These are phyloP conservation scores for Metrosideros polymorpha DNA, from an alignment of 441 rosid species.

Conservation along the genomic window DNA sequence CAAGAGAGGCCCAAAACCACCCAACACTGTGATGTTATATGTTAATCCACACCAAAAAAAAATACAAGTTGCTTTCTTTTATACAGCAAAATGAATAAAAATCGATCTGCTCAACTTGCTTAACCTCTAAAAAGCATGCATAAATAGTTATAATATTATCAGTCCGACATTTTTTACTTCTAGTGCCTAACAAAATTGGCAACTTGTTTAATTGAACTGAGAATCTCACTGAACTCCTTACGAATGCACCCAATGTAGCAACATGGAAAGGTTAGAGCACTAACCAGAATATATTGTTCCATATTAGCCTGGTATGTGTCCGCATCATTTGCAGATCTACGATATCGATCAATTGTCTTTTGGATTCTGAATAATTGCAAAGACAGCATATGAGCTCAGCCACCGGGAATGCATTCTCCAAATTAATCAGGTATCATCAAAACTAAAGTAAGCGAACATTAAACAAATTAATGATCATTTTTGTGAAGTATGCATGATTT, in stretches of 20 bases:
- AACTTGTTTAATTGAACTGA: not conserved
- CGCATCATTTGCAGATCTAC: not conserved
- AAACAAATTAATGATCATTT: not conserved
- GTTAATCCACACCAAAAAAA: not conserved
- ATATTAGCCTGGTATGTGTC: not conserved
- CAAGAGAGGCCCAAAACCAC: no score
- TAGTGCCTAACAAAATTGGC: not conserved
- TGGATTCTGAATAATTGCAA: not conserved
- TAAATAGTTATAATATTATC: not conserved
- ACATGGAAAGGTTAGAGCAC: not conserved
- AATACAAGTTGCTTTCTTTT: not conserved
- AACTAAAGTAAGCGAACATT: not conserved
- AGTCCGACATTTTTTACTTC: not conserved
- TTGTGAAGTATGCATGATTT: not conserved
- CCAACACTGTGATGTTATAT: not conserved
- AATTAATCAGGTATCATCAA: not conserved
- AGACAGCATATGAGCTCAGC: not conserved
- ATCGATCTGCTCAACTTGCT: not conserved
- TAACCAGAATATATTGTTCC: not conserved
- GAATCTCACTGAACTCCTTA: not conserved
- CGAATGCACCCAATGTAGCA: not conserved
- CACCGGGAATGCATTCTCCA: not conserved
- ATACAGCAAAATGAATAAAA: not conserved
- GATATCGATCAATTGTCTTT: not conserved
- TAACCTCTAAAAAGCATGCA: not conserved